Conservation (phyloP, 345 rosid species). For the Lumnitzera racemosa region DNA sequence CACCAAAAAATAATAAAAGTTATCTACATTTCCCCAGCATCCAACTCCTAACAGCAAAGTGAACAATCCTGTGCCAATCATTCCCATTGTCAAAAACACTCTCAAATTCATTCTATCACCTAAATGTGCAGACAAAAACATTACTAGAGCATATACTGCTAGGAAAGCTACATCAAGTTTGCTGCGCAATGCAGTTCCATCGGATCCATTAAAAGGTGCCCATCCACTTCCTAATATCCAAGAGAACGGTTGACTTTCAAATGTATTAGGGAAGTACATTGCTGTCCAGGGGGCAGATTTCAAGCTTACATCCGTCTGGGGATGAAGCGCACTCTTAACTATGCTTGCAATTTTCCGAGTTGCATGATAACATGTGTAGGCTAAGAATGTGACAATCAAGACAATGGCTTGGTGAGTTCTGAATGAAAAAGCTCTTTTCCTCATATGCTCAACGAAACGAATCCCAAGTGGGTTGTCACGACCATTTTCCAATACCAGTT, state of each 20-base stretch:
- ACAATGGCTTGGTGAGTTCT: constrained; percentile 65
- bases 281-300: constrained; percentile 26
- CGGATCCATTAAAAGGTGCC: constrained; percentile 70
- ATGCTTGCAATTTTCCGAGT: constrained; percentile 87
- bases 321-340: constrained; percentile 87
- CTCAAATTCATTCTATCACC: constrained; percentile 87
- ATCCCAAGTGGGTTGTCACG: constrained; percentile 60
- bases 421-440: constrained; percentile 46
- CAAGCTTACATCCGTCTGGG: constrained; percentile 34
- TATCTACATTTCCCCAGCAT: constrained; percentile 69
- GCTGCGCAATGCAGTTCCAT: constrained; percentile 35
- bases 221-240: constrained; percentile 57
- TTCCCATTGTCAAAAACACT: constrained; percentile 68
- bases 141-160: constrained; percentile 65
- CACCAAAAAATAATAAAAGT: constrained; percentile 53
- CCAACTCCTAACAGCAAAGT: constrained; percentile 78
- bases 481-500: constrained; percentile 12
- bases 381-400: constrained; percentile 72
- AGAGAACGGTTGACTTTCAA: constrained; percentile 12
- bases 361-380: constrained; percentile 80
- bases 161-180: constrained; percentile 85
- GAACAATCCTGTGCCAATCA: constrained; percentile 82
- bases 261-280: constrained; percentile 17
- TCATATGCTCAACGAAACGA: constrained; percentile 38
- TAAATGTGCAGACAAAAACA: constrained; percentile 85